Evolutionary conservation across 805 yeast genomes (phyloP), one percentile per base, ranked within the genome.

Genomic region (Starmerella geochares): DNA sequence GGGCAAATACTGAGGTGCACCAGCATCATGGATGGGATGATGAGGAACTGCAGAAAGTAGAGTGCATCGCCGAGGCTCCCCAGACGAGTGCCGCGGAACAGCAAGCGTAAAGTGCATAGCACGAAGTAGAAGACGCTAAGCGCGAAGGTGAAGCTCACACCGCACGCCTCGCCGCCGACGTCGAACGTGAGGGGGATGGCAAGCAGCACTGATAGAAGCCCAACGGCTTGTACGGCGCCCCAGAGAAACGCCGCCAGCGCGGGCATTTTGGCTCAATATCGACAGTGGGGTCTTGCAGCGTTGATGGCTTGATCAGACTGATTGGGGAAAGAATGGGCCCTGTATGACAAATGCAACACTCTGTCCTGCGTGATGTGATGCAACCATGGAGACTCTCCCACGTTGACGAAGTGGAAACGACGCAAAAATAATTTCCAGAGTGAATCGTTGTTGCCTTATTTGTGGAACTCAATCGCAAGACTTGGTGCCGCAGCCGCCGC

Each of bases 151-250:
- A 80, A 92, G 17, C 94, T 79, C 52, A 92, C 69, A 1, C 98
- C 98, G 66, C 97, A 90, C 49, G 78, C 74, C 17, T 81, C 74
- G 1, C 97, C 96, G 9, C 97, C 97, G 33, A 86, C 82, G 61
- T 90, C 95, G 66, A 92, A 92, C 21, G 96, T 83, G 54, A 92
- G 74, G 4, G 97, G 97, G 6, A 92, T 83, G 2, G 96, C 83
- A 27, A 88, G 46, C 16, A 60, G 48, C n/a, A 55, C 43, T 8
- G 55, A 37, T 7, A 51, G 33, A 24, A 56, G 49, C 33, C 59
- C 59, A n/a, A 52, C 42, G 11, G 45, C 37, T 36, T 51, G 44
- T 19, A 40, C 44, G 44, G 53, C 35, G 32, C 46, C 50, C 35
- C 48, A 38, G 11, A 49, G 29, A 19, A 51, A 7, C 23, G 54